Evolutionary conservation across 1,284 basidiomycete species (phyloP), one percentile per base, ranked within the genome.

Genomic region (Heimioporus punctisporus): DNA sequence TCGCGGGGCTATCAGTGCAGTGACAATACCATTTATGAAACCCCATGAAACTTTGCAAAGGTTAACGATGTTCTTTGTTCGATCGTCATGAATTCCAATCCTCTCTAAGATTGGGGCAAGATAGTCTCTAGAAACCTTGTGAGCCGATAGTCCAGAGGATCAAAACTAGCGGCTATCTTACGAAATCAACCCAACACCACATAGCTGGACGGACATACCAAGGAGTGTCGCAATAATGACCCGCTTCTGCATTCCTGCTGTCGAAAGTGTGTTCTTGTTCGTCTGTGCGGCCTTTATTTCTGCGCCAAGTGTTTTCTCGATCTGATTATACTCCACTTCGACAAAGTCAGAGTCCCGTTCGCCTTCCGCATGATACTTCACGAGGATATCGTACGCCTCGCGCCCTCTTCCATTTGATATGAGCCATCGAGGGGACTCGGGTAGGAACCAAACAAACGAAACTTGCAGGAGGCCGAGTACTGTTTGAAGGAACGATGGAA

Each of bases 381-480:
- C 57, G 5, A 62, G 51, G 26, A 62, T 46, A 23, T 47, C 27
- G 3, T 51, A 45, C 3, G 61, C 56, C n/a, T 83, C 77, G 1
- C 76, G 75, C 4, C 70, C 71, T 24, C 78, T 72, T 14, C 80
- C 81, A 47, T 77, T 78, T 21, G 77, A 76, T 49, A 85, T 71
- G 17, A 86, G 73, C 81, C 81, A 86, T 56, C 85, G 78, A 39
- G 84, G 84, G 2, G 80, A 83, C 62, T 86, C 82, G 8, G 83
- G 83, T 25, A 85, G 68, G 58, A 80, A 75, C 60, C 67, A 75
- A 48, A 81, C 69, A 60, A 80, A 81, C 19, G 56, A 54, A 25
- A 85, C 63, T 58, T 83, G 82, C 19, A 83, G 60, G n/a, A 70
- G 24, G 44, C 79, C 77, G 2, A 83, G 81, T 0, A 77, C 56